Base-by-base conservation (phyloP, 305 asterid species). In the Nicotiana rustica region DNA sequence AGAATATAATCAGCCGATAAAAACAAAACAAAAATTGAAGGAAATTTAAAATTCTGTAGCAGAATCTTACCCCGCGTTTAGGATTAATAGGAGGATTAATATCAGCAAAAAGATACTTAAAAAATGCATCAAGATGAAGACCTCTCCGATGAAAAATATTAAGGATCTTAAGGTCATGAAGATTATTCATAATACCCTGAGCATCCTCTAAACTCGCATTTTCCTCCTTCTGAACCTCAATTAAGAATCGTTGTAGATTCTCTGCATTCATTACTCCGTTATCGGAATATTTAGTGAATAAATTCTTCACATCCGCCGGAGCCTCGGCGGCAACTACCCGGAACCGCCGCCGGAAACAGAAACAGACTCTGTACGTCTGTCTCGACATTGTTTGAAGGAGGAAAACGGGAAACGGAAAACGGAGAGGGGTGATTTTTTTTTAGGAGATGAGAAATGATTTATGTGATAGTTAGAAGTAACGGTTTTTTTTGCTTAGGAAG, bases 291-390 rank as follows among this genome's bases (percentile, higher is more conserved):
- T 65, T 41, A 6, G 73, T 29, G 86, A 95, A 95, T 5, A 93
- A 60, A 71, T 78, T 83, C 90, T 84, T 93, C 49, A 96, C 83
- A 29, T 86, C 93, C 7, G 86, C 85, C 71, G 99, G 98, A 18
- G 98, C 98, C 91, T 92, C 97, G 75, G 97, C 62, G 6, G 93
- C 90, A 5, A 93, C 88, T 10, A 91, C 84, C 77, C 87, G 91
- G 91, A 93, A 96, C 31, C 98, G 93, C 21, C 99, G 98, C 61
- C 94, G 92, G 92, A 91, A 96, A 84, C 97, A 96, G 91, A 94
- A 94, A 88, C 98, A 96, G 33, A 95, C 92, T 64, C 88, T 91
- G 91, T 92, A 95, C 8, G 93, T 89, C 88, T 92, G 98, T 83
- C 89, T 92, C 47, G 96, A 75, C 79, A 75, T 75, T 49, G 86